Base-by-base conservation (phyloP, 2,329 filamentous ascomycete species). In the Helicocarpus griseus region DNA sequence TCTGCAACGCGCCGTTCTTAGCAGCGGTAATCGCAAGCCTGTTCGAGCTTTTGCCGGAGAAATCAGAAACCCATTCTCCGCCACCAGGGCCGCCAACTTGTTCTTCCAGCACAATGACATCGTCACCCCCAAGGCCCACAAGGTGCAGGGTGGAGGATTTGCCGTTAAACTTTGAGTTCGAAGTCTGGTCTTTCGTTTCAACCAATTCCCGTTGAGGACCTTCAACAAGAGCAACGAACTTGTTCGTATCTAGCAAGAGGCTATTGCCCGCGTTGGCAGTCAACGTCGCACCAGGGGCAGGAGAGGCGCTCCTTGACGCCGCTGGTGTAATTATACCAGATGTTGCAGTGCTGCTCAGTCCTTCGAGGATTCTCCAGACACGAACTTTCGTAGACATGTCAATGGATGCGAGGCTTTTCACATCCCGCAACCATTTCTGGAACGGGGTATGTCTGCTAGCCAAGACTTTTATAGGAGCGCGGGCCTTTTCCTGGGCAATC, bases 61-160 rank as follows among this genome's bases (percentile, higher is more conserved):
- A 68, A 52, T 76, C 77, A 1, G 78, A 80, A 4, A 73, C 65
- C 68, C 78, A 83, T 55, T 82, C 79, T 17, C 76, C 76, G 46
- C 75, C 75, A 11, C 61, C 73, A 38, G 71, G 69, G 11, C 71
- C 73, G 11, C 79, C 77, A 44, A 85, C 74, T 55, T 83, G 77
- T 65, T 95, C 89, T 64, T 97, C 91, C 4, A 97, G 72, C n/a
- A 95, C 81, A 47, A 96, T 77, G 3, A 83, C 81, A 61, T 87
- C 82, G 55, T 88, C 83, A 29, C 81, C 80, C n/a, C 77, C 79
- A 21, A 96, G 74, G 1, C 83, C 83, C 47, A 82, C 78, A 50
- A 81, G 72, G 39, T 80, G 78, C 45, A 96, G 69, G 1, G 79
- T 81, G 54, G 81, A 76, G 21, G n/a, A n/a, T n/a, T 72, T 77